Percentiles rank a stretch among this genome's conserved stretches.
Evolutionary conservation across 139 green algal species (phyloP).

Genomic region (Coelastrella sp.): DNA sequence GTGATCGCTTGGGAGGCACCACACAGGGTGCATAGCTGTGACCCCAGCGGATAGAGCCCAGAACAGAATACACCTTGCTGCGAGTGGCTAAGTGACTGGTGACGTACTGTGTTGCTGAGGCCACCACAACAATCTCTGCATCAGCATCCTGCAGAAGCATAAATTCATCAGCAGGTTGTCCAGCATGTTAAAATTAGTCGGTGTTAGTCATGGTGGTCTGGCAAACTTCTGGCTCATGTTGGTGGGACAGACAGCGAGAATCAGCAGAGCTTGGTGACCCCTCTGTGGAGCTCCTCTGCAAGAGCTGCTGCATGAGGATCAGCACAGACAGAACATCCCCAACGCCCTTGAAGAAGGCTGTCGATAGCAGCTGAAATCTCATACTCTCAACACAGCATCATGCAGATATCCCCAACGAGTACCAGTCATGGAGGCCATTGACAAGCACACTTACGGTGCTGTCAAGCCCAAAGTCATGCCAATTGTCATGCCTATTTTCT

Average conservation of each 20-base stretch:
- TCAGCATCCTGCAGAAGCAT: constrained; percentile 59
- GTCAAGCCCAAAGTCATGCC: no score
- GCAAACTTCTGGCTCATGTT: not conserved
- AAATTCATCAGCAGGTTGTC: not conserved
- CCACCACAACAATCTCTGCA: constrained; percentile 70
- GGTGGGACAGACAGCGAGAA: no score
- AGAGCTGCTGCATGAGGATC: no score
- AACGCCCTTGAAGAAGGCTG: no score
- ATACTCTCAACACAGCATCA: not conserved
- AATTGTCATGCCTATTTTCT: no score
- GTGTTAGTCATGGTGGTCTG: not conserved
- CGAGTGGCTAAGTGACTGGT: constrained; percentile 29
- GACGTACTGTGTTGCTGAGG: constrained; percentile 39
- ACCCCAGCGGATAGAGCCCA: constrained; percentile 34
- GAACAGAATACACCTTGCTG: constrained; percentile 41
- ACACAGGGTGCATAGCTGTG: constrained; percentile 37
- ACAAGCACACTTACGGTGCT: no score
- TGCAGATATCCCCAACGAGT: not conserved
- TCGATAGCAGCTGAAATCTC: no score
- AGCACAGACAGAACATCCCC: no score
- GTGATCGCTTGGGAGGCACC: constrained; percentile 6
- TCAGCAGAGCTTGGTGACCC: no score
- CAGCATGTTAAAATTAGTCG: not conserved
- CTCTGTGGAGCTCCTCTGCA: no score
- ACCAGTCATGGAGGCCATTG: not conserved